These are phyloP conservation scores for Ceratobasidium sp. DNA, from an alignment of 1,284 basidiomycete species.

Conservation along the genomic window DNA sequence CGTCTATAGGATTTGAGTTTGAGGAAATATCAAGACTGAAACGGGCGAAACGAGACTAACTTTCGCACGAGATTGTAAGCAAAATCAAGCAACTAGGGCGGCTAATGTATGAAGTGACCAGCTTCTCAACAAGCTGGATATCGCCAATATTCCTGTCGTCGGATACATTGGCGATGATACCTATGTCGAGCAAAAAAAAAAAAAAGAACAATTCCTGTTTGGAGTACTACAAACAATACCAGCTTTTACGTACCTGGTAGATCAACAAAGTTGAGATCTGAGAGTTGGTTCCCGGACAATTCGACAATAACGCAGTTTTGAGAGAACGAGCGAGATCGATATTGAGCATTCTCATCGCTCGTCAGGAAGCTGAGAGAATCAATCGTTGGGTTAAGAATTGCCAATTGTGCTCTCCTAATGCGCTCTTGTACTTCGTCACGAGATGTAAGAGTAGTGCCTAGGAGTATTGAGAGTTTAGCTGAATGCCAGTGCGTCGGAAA, in stretches of 20 bases:
- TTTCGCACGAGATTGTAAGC: slow-evolving; percentile 78
- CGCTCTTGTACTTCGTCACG: slow-evolving; percentile 49
- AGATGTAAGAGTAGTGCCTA: slow-evolving; percentile 49
- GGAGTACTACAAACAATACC: no score
- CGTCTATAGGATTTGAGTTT: slow-evolving; percentile 62
- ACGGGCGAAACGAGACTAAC: slow-evolving; percentile 58
- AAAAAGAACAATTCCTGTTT: background rate
- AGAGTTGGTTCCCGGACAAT: slow-evolving; percentile 74
- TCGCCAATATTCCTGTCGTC: slow-evolving; percentile 66
- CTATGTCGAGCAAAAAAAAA: slow-evolving; percentile 55
- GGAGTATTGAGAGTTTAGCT: slow-evolving; percentile 41
- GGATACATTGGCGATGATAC: slow-evolving; percentile 74
- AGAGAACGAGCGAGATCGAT: slow-evolving; percentile 63
- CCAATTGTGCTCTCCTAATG: slow-evolving; percentile 70
- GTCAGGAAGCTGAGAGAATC: slow-evolving; percentile 60
- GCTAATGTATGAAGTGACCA: slow-evolving; percentile 72
- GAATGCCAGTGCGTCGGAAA: slow-evolving; percentile 5
- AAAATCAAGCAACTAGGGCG: slow-evolving; percentile 77
- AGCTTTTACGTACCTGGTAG: slow-evolving; percentile 67
- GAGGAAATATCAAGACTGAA: background rate
- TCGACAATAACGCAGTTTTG: slow-evolving; percentile 73
- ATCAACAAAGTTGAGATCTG: slow-evolving; percentile 79
- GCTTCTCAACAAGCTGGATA: slow-evolving; percentile 71
- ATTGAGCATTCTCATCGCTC: slow-evolving; percentile 56
- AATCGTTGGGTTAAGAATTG: slow-evolving; percentile 73